Evolutionary conservation across 768 basidiomycete species (phyloP), one percentile per base, ranked within the genome.

Genomic region (Rhodosporidiobolus odoratus): DNA sequence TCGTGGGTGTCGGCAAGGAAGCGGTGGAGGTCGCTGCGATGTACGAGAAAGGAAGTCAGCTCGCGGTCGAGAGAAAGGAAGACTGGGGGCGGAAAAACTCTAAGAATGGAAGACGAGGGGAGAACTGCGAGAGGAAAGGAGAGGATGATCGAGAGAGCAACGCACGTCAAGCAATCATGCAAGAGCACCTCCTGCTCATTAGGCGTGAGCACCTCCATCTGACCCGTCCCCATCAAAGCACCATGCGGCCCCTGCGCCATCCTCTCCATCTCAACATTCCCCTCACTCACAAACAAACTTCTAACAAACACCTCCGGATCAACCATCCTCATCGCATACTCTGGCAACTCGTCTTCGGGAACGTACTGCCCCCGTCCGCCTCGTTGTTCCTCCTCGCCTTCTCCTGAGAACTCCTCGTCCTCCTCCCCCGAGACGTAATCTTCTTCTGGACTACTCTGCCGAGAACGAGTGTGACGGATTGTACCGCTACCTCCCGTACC

Each of bases 1-100:
- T 77, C 77, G 59, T 75, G 57, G 32, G 74, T 67, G 68, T 77
- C 77, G 64, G 74, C 68, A 34, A 77, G 57, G 71, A 77, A 75
- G 37, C 70, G 71, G 41, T 76, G 74, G 15, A 77, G 62, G 63
- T 76, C 75, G 32, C 73, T 74, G 66, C 25, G 17, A 25, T 16
- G 37, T n/a, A 35, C 3, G 34, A 37, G 50, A 27, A 48, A 35
- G 13, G 15, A 4, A 37, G 34, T 6, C n/a, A n/a, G 56, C 15
- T 7, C 27, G 38, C 21, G 9, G 2, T 23, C 15, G n/a, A 27
- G n/a, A 50, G 32, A n/a, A 27, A 25, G 66, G 47, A 12, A 19
- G 58, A 6, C 15, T 45, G 58, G 25, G 37, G 45, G 21, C 2
- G n/a, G 2, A 25, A 30, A 17, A 45, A 25, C 16, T 16, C n/a